Evolutionary conservation across 768 basidiomycete genomes (phyloP).

Genomic region (Suillus fuscotomentosus): DNA sequence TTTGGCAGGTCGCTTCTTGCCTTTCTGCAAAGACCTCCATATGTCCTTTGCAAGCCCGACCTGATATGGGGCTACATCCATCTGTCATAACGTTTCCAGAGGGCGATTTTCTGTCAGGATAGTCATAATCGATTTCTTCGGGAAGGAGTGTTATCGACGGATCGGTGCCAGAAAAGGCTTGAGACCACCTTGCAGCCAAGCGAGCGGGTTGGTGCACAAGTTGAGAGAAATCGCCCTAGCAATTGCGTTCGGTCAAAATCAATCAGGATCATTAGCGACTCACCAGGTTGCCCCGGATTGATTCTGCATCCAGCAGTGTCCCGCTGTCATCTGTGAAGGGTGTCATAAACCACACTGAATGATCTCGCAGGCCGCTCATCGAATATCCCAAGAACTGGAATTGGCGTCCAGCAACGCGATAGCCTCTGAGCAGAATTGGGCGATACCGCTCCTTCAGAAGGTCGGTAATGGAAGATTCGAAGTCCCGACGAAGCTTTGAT

Average conservation of each 20-base stretch:
- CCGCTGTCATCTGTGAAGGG: conserved; percentile 35
- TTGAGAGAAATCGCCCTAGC: conserved; percentile 40
- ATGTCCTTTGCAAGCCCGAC: conserved; percentile 32
- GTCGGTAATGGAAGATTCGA: conserved; percentile 27
- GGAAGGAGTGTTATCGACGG: conserved; percentile 38
- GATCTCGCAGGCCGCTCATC: conserved; percentile 49
- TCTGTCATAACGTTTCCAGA: conserved; percentile 44
- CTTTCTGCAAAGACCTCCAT: conserved; percentile 34
- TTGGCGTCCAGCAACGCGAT: conserved; percentile 40
- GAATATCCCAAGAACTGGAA: conserved; percentile 53
- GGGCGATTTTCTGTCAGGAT: conserved; percentile 28
- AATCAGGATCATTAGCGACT: conserved; percentile 4
- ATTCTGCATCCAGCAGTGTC: conserved; percentile 18
- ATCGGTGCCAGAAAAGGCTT: conserved; percentile 53
- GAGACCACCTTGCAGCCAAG: conserved; percentile 52
- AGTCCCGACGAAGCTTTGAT: conserved; percentile 34
- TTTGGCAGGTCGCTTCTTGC: conserved; percentile 20
- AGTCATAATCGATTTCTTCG: conserved; percentile 30
- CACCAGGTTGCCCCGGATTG: conserved; percentile 36
- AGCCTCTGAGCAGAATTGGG: conserved; percentile 31
- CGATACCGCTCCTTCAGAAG: conserved; percentile 36
- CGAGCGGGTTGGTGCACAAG: conserved; percentile 42
- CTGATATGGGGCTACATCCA: conserved; percentile 49
- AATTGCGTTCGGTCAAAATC: neutral
- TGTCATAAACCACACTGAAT: conserved; percentile 48